A percentile compares a stretch with the other conserved stretches of the same genome.
These are phyloP conservation scores for Rhizoclosmatium sp. DNA, from an alignment of 192 early-diverging fungal species.

Conservation along the genomic window DNA sequence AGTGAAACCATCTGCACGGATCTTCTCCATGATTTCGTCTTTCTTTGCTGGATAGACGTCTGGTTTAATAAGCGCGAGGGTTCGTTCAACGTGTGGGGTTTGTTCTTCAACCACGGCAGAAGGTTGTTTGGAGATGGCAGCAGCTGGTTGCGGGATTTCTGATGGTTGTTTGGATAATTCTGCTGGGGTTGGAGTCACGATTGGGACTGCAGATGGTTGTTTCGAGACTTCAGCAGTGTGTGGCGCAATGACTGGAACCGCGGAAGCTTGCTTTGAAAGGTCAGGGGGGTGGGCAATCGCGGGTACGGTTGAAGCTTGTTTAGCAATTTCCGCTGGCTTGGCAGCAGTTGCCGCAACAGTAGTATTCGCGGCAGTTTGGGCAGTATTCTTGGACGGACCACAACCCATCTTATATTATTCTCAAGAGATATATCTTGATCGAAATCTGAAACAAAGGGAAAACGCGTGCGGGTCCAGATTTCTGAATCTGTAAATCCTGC, in stretches of 20 bases:
- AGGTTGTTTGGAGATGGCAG: background rate
- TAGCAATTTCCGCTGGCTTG: background rate
- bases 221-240: background rate
- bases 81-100: conserved; percentile 37
- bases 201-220: background rate
- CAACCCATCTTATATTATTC: conserved; percentile 1
- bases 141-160: background rate
- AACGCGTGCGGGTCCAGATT: too few relatives aligned
- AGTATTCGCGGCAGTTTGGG: background rate
- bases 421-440: too few relatives aligned
- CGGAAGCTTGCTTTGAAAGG: background rate
- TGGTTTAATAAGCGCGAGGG: conserved; percentile 62
- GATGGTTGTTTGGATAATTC: background rate
- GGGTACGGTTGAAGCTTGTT: background rate
- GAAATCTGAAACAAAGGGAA: too few relatives aligned
- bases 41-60: conserved; percentile 58
- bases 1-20: conserved; percentile 45
- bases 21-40: conserved; percentile 54
- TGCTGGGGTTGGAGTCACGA: background rate
- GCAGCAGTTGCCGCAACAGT: background rate
- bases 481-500: too few relatives aligned
- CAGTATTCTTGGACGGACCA: background rate
- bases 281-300: background rate
- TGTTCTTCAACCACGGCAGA: background rate
- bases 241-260: background rate